Base-by-base conservation (phyloP, 1,284 basidiomycete genomes). In the Chalciporus sp. region DNA sequence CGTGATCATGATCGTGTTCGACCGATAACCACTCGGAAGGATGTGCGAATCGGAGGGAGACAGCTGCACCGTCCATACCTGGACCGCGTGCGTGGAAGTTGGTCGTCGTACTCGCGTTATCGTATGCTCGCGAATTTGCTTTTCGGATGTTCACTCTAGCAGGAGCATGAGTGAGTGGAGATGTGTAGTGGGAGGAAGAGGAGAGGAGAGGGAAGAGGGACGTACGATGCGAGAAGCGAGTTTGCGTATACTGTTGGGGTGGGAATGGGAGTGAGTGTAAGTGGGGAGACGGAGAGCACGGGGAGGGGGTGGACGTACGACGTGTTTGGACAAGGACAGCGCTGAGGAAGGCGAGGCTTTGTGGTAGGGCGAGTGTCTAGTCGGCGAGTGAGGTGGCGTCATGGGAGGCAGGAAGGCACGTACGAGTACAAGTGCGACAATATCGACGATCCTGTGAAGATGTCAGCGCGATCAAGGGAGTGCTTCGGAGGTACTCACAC, bases 201-300 rank as follows among this genome's bases (percentile, higher is more conserved):
- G 17, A 29, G 33, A 10, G 29, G 16, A 26, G 10, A 28, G 17
- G 1, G 12, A 16, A 14, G 20, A n/a, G 12, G 7, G 19, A 57
- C 65, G 46, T 28, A 69, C 66, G 66, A 67, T 40, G 64, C 57
- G 27, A 67, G 62, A 33, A 67, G 62, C 17, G 66, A 68, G 46
- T 67, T 67, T 47, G 66, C 64, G 8, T 67, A 67, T 11, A 67
- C 66, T 65, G 29, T 23, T 12, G 2, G 19, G 31, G 17, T 35
- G 17, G 10, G 20, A 1, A 7, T 4, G 35, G 8, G 19, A n/a
- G 7, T 4, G 28, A 17, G 8, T 5, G 27, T 10, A 2, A 16
- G 14, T 1, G 27, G 17, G 7, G 17, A 9, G 7, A 1, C 12
- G 16, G 39, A 6, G 17, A 20, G 4, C 9, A 11, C 4, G 42